Conservation (phyloP, 371 early-diverging fungal species). For the Mortierella sp. region DNA sequence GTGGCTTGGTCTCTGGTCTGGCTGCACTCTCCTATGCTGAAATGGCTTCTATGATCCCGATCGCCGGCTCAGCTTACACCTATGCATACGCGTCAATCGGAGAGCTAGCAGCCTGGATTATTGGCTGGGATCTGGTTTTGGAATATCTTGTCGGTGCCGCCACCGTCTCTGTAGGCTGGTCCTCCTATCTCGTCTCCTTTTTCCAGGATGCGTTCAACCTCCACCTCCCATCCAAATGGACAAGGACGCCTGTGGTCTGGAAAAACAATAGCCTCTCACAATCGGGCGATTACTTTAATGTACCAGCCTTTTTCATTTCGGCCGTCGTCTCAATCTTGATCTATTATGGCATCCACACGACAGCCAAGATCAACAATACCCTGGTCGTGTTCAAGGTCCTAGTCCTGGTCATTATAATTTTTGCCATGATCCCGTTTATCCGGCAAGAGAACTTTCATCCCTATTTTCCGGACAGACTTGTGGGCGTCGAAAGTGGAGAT, state of each 20-base stretch:
- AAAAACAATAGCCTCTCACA: conserved; percentile 55
- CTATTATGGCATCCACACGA: conserved; percentile 79
- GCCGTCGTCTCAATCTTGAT: conserved; percentile 67
- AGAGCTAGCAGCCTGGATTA: conserved; percentile 84
- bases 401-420: conserved; percentile 82
- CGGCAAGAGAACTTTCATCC: conserved; percentile 79
- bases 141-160: conserved; percentile 86
- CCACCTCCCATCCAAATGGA: conserved; percentile 60
- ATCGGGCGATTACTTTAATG: conserved; percentile 72
- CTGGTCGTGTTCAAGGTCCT: conserved; percentile 82
- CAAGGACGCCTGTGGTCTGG: conserved; percentile 71
- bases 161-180: conserved; percentile 80
- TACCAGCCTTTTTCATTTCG: conserved; percentile 78
- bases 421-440: conserved; percentile 72
- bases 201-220: conserved; percentile 69
- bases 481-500: conserved; percentile 39
- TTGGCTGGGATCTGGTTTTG: conserved; percentile 87
- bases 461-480: conserved; percentile 74
- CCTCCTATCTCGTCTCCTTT: conserved; percentile 77
- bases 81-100: conserved; percentile 89
- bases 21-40: conserved; percentile 86
- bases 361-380: conserved; percentile 75
- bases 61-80: conserved; percentile 86
- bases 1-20: conserved; percentile 76
- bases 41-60: conserved; percentile 85